Evolutionary conservation across 2,329 filamentous ascomycete genomes (phyloP).

Genomic region (Nakataea oryzae): DNA sequence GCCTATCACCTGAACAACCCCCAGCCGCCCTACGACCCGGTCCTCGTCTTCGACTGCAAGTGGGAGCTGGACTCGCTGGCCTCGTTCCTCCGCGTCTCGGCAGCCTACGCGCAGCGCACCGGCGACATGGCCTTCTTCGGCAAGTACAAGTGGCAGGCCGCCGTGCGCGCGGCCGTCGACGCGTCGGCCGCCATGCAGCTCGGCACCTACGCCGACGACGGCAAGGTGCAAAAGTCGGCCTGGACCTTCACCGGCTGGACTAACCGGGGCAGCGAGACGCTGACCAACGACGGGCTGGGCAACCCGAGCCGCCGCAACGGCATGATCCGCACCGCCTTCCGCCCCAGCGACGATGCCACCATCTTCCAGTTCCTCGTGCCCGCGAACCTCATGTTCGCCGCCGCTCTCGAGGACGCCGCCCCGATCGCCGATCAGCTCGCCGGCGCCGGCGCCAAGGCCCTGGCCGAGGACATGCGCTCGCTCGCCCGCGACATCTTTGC

Average conservation of each 20-base stretch:
- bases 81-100: conserved; percentile 70
- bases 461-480: conserved; percentile 41
- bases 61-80: conserved; percentile 86
- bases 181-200: conserved; percentile 56
- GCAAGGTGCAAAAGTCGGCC: conserved; percentile 38
- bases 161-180: conserved; percentile 54
- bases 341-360: conserved; percentile 69
- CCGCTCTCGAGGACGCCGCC: conserved; percentile 40
- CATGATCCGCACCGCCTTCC: conserved; percentile 68
- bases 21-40: conserved; percentile 55
- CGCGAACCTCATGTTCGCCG: conserved; percentile 61
- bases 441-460: conserved; percentile 21
- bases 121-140: conserved; percentile 48
- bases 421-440: conserved; percentile 35
- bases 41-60: conserved; percentile 75
- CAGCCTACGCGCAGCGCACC: conserved; percentile 61
- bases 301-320: conserved; percentile 71
- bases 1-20: conserved; percentile 46
- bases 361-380: conserved; percentile 72
- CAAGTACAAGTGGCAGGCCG: conserved; percentile 54
- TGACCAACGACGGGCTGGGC: conserved; percentile 62
- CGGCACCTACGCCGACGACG: conserved; percentile 54
- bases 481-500: conserved; percentile 53
- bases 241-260: conserved; percentile 71
- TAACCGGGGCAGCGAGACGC: conserved; percentile 61